These are phyloP conservation scores for Kodamaea neixiangensis DNA, from an alignment of 805 yeast genomes.

Conservation along the genomic window DNA sequence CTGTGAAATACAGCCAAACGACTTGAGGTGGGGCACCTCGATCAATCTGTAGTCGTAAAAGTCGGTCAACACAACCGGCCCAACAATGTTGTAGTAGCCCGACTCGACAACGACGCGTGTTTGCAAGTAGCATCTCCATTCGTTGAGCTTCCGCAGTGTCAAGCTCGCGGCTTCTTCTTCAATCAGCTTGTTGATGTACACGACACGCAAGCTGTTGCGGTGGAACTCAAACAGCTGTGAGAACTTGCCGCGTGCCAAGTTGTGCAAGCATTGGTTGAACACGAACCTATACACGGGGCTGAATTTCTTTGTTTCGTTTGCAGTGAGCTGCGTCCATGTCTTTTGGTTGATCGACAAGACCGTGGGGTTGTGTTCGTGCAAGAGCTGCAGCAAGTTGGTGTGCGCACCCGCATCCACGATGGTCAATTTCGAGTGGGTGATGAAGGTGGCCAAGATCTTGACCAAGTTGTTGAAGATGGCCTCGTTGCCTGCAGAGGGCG, in stretches of 20 bases:
- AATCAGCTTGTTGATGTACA: conserved; percentile 40
- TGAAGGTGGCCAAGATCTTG: conserved; percentile 42
- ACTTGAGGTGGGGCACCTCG: conserved; percentile 31
- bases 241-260: conserved; percentile 54
- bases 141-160: conserved; percentile 35
- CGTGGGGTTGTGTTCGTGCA: conserved; percentile 26
- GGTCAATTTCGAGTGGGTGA: conserved; percentile 30
- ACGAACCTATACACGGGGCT: conserved; percentile 21
- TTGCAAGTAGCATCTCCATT: conserved; percentile 47
- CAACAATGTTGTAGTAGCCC: conserved; percentile 47
- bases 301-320: conserved; percentile 11
- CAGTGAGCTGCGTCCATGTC: conserved; percentile 18
- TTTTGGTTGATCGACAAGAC: conserved; percentile 30
- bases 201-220: conserved; percentile 36
- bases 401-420: conserved; percentile 15
- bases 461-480: conserved; percentile 30
- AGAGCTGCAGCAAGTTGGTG: conserved; percentile 9
- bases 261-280: conserved; percentile 38
- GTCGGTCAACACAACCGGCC: conserved; percentile 62
- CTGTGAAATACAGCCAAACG: conserved; percentile 61
- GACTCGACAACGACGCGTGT: conserved; percentile 55
- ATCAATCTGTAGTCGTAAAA: conserved; percentile 61
- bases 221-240: conserved; percentile 21
- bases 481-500: conserved; percentile 19
- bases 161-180: conserved; percentile 13